A percentile compares a stretch with the other conserved stretches of the same genome.
Conservation (phyloP, 225 moss, liverwort and hornwort species). For the Takakia lepidozioides region DNA sequence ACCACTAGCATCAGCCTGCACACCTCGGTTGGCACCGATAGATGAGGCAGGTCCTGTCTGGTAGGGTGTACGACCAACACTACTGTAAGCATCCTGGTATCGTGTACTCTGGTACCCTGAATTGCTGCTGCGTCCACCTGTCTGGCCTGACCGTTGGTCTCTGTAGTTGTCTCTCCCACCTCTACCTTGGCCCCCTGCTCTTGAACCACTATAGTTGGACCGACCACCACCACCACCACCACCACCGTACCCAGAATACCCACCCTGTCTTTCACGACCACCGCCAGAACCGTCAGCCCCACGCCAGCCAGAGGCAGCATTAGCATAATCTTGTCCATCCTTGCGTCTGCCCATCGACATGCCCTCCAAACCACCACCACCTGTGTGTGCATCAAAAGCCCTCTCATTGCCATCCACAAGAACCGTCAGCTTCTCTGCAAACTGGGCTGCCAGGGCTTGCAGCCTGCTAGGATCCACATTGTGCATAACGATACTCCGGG, state of each 20-base stretch:
- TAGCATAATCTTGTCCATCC: constrained; percentile 68
- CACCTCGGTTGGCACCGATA: constrained; percentile 58
- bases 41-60: constrained; percentile 70
- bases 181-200: constrained; percentile 21
- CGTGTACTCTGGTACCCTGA: constrained; percentile 91
- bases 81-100: constrained; percentile 96
- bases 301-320: constrained; percentile 61
- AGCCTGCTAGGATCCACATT: constrained; percentile 82
- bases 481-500: constrained; percentile 87
- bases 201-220: constrained; percentile 31
- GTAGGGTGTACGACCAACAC: constrained; percentile 82
- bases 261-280: constrained; percentile 32
- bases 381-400: constrained; percentile 80
- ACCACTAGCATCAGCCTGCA: constrained; percentile 66
- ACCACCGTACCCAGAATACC: constrained; percentile 9
- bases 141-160: constrained; percentile 59
- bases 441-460: constrained; percentile 80
- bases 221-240: constrained; percentile 29
- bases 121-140: constrained; percentile 50
- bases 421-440: constrained; percentile 78
- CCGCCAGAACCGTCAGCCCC: constrained; percentile 46
- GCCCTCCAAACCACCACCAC: constrained; percentile 73
- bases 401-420: constrained; percentile 95
- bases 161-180: constrained; percentile 44
- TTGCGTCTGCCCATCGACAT: constrained; percentile 47